Percentiles rank a stretch among this genome's conserved stretches.
Evolutionary conservation across 225 moss, liverwort and hornwort species (phyloP).

Genomic region (Physcomitrellopsis africana): DNA sequence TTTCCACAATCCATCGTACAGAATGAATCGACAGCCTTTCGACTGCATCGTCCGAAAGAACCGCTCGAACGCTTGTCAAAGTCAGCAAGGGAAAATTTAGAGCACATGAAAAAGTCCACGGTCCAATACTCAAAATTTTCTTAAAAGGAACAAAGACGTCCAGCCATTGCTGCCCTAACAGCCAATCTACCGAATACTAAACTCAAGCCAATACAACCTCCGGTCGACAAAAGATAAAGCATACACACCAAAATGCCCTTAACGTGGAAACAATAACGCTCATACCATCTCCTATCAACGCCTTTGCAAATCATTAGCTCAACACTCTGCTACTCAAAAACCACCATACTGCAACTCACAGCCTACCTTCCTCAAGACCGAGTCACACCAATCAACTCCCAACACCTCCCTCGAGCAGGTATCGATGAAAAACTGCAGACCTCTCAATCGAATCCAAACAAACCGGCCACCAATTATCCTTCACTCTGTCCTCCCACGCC

Average conservation of each 20-base stretch:
- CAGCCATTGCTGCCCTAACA: slow-evolving; percentile 25
- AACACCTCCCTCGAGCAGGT: neutral
- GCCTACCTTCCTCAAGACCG: neutral
- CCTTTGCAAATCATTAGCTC: slow-evolving; percentile 18
- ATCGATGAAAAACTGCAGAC: slow-evolving; percentile 7
- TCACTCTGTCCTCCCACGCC: neutral
- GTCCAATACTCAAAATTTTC: slow-evolving; percentile 15
- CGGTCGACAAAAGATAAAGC: neutral
- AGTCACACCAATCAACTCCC: neutral
- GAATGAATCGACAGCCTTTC: neutral
- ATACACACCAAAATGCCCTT: slow-evolving; percentile 6
- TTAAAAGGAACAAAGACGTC: slow-evolving; percentile 2
- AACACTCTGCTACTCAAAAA: neutral
- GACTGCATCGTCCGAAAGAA: slow-evolving; percentile 17
- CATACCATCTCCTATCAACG: neutral
- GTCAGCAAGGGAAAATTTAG: neutral
- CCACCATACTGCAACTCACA: neutral
- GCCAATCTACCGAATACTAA: neutral
- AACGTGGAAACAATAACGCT: neutral
- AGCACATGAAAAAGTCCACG: slow-evolving; percentile 37
- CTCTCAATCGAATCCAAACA: neutral
- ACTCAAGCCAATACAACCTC: slow-evolving; percentile 4
- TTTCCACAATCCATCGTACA: neutral
- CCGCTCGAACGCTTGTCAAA: neutral
- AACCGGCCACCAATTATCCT: neutral